These are phyloP conservation scores for Colletotrichum sansevieriae DNA, from an alignment of 2,329 filamentous ascomycete species.

Conservation along the genomic window DNA sequence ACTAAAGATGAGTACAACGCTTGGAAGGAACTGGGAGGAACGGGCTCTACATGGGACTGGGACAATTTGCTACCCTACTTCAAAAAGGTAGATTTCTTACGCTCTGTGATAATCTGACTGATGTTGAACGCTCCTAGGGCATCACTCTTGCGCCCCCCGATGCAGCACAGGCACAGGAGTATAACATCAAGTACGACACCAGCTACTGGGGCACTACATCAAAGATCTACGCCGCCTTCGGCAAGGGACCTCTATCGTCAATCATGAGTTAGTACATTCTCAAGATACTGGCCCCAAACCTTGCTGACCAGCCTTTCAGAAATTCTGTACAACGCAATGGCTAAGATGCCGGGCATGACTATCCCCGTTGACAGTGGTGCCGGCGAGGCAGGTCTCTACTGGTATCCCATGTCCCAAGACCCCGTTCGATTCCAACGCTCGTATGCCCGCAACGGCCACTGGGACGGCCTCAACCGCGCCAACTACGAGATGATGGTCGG, in stretches of 20 bases:
- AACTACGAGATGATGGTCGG: conserved; percentile 47
- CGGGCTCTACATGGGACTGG: conserved; percentile 58
- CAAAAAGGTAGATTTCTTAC: conserved; percentile 51
- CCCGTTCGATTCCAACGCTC: conserved; percentile 41
- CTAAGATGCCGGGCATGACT: conserved; percentile 45
- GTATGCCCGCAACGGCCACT: conserved; percentile 47
- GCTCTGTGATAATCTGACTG: rapidly evolving
- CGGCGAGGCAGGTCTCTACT: conserved; percentile 47
- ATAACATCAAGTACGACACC: conserved; percentile 43
- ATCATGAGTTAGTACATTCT: conserved; percentile 36
- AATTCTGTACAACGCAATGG: conserved; percentile 45
- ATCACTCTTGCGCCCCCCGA: conserved; percentile 43
- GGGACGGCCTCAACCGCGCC: conserved; percentile 44
- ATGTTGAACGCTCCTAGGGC: conserved; percentile 14
- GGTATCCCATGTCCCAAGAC: conserved; percentile 46
- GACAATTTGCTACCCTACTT: conserved; percentile 57
- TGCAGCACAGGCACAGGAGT: conserved; percentile 38
- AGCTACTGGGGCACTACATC: conserved; percentile 43
- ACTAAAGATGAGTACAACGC: conserved; percentile 56
- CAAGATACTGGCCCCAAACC: rapidly evolving
- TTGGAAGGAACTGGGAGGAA: conserved; percentile 60
- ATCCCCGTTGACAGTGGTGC: conserved; percentile 45
- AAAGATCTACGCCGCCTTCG: conserved; percentile 42
- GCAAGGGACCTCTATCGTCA: conserved; percentile 37
- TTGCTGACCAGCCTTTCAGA: conserved; percentile 15